Evolutionary conservation across 2,329 filamentous ascomycete species (phyloP).

Genomic region (Colletotrichum gigasporum): DNA sequence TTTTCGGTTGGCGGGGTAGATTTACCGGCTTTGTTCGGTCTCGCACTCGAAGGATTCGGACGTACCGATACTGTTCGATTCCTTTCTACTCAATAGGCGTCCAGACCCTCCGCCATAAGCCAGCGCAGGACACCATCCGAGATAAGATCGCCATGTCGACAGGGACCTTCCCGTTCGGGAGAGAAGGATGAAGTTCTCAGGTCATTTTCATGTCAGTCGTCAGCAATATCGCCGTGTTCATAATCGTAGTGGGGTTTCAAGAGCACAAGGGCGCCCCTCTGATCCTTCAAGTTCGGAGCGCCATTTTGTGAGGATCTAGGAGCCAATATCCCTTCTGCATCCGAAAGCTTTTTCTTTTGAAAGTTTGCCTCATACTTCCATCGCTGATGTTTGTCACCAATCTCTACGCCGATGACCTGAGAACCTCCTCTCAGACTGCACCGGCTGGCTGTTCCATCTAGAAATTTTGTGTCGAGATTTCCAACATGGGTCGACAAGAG

Average conservation of each 20-base stretch:
- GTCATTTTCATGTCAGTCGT: no score
- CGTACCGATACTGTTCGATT: not conserved
- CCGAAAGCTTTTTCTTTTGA: not conserved
- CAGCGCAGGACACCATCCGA: not conserved
- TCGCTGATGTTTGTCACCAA: no score
- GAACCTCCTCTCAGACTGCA: no score
- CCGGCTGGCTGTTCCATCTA: no score
- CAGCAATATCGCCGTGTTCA: not conserved
- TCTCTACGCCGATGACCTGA: no score
- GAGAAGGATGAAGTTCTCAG: not conserved
- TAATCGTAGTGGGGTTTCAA: not conserved
- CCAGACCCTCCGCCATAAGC: not conserved
- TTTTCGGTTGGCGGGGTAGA: not conserved
- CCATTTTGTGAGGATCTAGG: not conserved
- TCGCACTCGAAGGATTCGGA: not conserved
- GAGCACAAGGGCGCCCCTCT: not conserved
- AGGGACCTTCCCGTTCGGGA: constrained; percentile 20
- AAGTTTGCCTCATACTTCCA: no score
- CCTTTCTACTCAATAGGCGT: not conserved
- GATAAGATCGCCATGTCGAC: not conserved
- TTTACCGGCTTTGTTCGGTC: not conserved
- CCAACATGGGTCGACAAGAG: not conserved
- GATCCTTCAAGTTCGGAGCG: not conserved
- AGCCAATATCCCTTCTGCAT: not conserved
- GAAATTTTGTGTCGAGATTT: no score